Base-by-base conservation (phyloP, 495 filamentous ascomycete genomes). In the Penicillium nucicola region DNA sequence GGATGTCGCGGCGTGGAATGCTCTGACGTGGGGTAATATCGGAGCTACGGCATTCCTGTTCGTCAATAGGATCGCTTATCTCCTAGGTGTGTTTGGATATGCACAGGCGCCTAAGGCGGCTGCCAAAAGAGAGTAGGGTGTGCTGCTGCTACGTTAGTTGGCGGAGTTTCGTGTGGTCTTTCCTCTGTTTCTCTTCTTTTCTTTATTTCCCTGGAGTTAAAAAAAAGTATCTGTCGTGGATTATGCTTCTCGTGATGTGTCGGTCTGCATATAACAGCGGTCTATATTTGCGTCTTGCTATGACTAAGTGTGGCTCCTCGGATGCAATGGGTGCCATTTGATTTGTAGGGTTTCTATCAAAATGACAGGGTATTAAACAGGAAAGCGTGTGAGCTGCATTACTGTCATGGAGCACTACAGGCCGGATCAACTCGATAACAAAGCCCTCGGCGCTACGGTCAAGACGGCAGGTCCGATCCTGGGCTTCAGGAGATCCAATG, bases 1-100 rank as follows among this genome's bases (percentile, higher is more conserved):
- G 13, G 75, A 84, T 53, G 66, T 86, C 3, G 66, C 55, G 28
- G 67, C 62, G 3, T 92, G 87, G 87, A 90, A 87, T 54, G 62
- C 75, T 20, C 72, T 88, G 69, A 79, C 82, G 2, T 89, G 85
- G 84, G 88, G 87, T 10, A 90, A 90, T 57, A 74, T 92, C 38
- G 85, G 79, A 0, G 67, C 75, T 18, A 89, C 86, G 4, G 56
- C 47, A 0, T 71, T 77, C 14, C 58, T 88, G 37, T 82, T 83
- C 34, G 47, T 81, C 11, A 79, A 77, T 31, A 71, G 85, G 25
- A 58, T 79, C 1, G 64, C 69, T 11, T 87, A 86, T 59, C 65
- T 88, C 2, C 18, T 72, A 11, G 84, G 84, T 4, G 39, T 74
- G 0, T 85, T 88, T 63, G 85, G 85, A 4, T 48, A 66, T 42